A percentile compares a stretch with the other conserved stretches of the same genome.
phyloP scores from a whole-genome alignment of 306 rosid species.

The Lupinus albus region DNA sequence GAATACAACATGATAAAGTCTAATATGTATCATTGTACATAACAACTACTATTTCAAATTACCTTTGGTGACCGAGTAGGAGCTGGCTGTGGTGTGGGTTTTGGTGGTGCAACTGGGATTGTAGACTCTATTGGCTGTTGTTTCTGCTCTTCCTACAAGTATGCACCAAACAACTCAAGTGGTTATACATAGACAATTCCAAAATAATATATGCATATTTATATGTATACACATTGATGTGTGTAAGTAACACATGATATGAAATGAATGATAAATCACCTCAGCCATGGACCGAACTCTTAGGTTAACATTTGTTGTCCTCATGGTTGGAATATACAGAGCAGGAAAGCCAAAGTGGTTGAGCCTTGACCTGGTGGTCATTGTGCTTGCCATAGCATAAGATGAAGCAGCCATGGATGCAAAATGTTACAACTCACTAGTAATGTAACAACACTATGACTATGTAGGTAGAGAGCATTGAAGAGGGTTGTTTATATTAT shows the following conservation, averaged over 20 bases:
- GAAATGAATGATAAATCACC: conserved; percentile 25
- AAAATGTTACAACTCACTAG: no score
- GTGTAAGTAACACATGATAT: no score
- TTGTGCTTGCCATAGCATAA: conserved; percentile 38
- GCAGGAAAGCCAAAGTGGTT: conserved; percentile 44
- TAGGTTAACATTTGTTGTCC: conserved; percentile 36
- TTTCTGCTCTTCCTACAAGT: conserved; percentile 39
- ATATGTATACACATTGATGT: no score
- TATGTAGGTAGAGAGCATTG: not conserved
- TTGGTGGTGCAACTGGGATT: conserved; percentile 27
- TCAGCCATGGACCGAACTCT: conserved; percentile 50
- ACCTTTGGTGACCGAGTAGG: conserved; percentile 34
- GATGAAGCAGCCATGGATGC: conserved; percentile 55
- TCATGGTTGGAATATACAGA: not conserved
- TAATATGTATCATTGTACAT: no score
- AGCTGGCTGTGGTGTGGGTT: conserved; percentile 19
- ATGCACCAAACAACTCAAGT: not conserved
- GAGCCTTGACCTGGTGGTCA: conserved; percentile 40
- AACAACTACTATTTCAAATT: no score
- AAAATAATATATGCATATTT: no score
- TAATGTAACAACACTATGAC: no score
- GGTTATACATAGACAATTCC: no score
- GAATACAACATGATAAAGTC: no score
- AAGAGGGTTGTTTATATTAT: conserved; percentile 41
- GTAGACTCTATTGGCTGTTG: conserved; percentile 14